Evolutionary conservation across 768 basidiomycete species (phyloP).

Genomic region (Tephrocybe sp.): DNA sequence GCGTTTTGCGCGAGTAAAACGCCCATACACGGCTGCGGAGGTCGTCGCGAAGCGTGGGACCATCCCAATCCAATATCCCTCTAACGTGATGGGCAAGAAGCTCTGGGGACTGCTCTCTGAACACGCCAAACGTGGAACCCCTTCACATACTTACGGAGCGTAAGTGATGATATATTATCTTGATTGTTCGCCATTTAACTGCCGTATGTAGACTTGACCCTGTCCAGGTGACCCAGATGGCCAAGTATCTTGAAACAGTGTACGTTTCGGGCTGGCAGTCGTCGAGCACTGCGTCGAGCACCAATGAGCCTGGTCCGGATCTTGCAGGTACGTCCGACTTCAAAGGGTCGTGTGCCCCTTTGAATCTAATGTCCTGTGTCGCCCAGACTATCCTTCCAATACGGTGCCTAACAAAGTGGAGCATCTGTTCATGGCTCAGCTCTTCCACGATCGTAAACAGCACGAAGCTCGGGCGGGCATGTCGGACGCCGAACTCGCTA

Average conservation of each 20-base stretch:
- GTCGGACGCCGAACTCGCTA: constrained; percentile 68
- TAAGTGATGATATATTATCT: constrained; percentile 50
- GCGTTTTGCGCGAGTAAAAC: constrained; percentile 82
- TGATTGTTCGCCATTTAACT: background rate
- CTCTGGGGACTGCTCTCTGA: constrained; percentile 73
- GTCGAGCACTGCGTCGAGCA: constrained; percentile 89
- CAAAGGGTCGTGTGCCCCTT: background rate
- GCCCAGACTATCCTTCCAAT: constrained; percentile 92
- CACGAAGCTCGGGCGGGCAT: constrained; percentile 73
- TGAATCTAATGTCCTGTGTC: background rate
- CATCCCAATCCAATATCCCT: constrained; percentile 82
- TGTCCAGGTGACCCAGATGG: constrained; percentile 99
- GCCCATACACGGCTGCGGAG: constrained; percentile 91
- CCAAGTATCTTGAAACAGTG: constrained; percentile 96
- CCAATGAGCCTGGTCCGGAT: constrained; percentile 97
- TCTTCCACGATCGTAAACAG: constrained; percentile 99
- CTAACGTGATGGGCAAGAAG: constrained; percentile 84
- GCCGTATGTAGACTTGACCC: constrained; percentile 83
- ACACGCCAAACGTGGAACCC: constrained; percentile 75
- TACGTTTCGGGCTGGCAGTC: constrained; percentile 98
- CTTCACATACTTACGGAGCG: constrained; percentile 98
- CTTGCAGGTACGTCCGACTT: constrained; percentile 69
- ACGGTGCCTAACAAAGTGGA: constrained; percentile 99
- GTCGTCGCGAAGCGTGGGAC: constrained; percentile 95
- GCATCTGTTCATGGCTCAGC: constrained; percentile 95